Percentiles rank a stretch among this genome's conserved stretches.
Evolutionary conservation across 1,284 basidiomycete species (phyloP).

Genomic region (Rhodotorula glutinis): DNA sequence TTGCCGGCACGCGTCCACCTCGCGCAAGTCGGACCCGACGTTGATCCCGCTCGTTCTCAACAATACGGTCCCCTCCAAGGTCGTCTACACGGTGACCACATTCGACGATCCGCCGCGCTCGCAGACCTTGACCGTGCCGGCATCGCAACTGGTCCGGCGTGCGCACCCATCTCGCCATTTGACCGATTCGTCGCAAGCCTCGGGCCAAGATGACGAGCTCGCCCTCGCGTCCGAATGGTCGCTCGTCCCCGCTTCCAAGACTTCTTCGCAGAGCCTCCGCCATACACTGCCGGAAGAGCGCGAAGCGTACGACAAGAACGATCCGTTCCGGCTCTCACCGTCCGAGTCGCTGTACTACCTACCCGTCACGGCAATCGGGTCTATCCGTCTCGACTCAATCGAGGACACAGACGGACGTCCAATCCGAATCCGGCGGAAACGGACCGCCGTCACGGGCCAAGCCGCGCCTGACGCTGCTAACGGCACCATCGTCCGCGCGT

Average conservation of each 20-base stretch:
- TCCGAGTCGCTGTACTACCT: constrained; percentile 72
- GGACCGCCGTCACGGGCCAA: background rate
- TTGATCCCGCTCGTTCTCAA: constrained; percentile 81
- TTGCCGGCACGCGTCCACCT: constrained; percentile 54
- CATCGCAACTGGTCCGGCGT: constrained; percentile 31
- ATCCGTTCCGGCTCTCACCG: constrained; percentile 56
- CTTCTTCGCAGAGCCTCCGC: constrained; percentile 40
- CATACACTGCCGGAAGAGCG: constrained; percentile 23
- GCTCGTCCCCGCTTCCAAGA: constrained; percentile 1
- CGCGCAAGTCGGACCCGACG: constrained; percentile 48
- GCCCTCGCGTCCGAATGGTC: constrained; percentile 49
- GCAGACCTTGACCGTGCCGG: constrained; percentile 36
- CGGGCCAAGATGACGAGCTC: constrained; percentile 38
- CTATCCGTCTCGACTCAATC: constrained; percentile 67
- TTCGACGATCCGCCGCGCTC: constrained; percentile 54
- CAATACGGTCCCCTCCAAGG: constrained; percentile 72
- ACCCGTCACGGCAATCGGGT: constrained; percentile 65
- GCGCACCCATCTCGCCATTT: constrained; percentile 49
- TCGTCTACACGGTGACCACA: constrained; percentile 73
- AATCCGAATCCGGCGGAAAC: constrained; percentile 56
- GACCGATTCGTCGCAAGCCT: constrained; percentile 56
- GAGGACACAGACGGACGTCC: constrained; percentile 64
- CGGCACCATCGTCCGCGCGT: constrained; percentile 36
- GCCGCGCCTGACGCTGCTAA: background rate
- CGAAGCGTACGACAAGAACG: constrained; percentile 42